Conservation (phyloP, 192 early-diverging fungal species). For the Physocladia obscura region DNA sequence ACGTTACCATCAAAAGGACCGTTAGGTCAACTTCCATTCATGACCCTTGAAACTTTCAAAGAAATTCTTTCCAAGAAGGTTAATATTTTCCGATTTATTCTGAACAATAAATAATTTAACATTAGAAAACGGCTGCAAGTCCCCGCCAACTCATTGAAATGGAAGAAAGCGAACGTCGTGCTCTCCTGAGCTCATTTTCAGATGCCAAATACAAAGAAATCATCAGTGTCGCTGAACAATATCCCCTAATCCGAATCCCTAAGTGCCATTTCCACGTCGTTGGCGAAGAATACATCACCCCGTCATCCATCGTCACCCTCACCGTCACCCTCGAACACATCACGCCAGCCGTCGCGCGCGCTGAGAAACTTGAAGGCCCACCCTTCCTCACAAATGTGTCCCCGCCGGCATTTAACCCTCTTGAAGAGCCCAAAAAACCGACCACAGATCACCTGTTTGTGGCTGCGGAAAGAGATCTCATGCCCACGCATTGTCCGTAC, state of each 20-base stretch:
- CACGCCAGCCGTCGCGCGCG: slow-evolving; percentile 20
- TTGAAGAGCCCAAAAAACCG: slow-evolving; percentile 29
- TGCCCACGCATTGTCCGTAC: slow-evolving; percentile 64
- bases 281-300: slow-evolving; percentile 52
- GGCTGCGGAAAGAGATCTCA: slow-evolving; percentile 1
- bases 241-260: slow-evolving; percentile 74
- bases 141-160: slow-evolving; percentile 71
- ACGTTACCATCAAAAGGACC: slow-evolving; percentile 73
- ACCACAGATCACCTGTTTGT: slow-evolving; percentile 33
- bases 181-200: slow-evolving; percentile 46
- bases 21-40: slow-evolving; percentile 82
- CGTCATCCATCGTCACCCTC: slow-evolving; percentile 49
- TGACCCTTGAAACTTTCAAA: slow-evolving; percentile 68
- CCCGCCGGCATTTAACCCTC: neutral
- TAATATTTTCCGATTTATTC: too few species aligned
- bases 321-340: slow-evolving; percentile 38
- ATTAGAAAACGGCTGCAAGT: slow-evolving; percentile 35
- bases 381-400: neutral
- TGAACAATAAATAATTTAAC: too few species aligned
- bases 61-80: slow-evolving; percentile 65
- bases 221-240: slow-evolving; percentile 70
- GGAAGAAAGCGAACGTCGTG: slow-evolving; percentile 61
- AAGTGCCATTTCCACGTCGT: slow-evolving; percentile 71
- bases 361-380: slow-evolving; percentile 25
- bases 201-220: slow-evolving; percentile 70